phyloP scores from a whole-genome alignment of 306 rosid genomes.

The Cucumis melo region DNA sequence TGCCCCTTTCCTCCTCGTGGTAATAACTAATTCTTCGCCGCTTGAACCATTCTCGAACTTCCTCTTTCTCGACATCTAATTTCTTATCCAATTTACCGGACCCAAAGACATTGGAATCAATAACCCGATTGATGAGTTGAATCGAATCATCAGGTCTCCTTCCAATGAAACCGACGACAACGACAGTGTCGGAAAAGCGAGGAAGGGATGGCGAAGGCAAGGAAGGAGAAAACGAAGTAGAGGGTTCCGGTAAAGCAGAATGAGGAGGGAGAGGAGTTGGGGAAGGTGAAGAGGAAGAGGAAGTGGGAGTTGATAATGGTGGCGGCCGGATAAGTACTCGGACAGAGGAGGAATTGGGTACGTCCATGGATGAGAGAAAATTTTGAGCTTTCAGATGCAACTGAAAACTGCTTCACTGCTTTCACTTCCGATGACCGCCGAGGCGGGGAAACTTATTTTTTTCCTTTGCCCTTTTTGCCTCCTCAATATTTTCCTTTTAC shows the following conservation, averaged over 20 bases:
- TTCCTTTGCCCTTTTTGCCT: neutral
- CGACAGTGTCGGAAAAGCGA: conserved; percentile 47
- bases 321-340: conserved; percentile 69
- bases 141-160: conserved; percentile 35
- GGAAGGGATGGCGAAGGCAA: conserved; percentile 12
- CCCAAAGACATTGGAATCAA: conserved; percentile 70
- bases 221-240: conserved; percentile 9
- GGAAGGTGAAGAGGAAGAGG: conserved; percentile 13
- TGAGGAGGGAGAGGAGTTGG: conserved; percentile 17
- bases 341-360: conserved; percentile 25
- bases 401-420: neutral
- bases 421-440: neutral
- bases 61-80: conserved; percentile 35
- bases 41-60: conserved; percentile 48
- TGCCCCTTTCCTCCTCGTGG: conserved; percentile 48
- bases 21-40: conserved; percentile 55
- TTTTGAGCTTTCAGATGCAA: neutral
- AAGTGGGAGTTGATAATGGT: conserved; percentile 14
- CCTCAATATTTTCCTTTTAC: too few relatives aligned
- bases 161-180: conserved; percentile 71
- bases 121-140: conserved; percentile 59
- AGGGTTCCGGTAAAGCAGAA: conserved; percentile 17
- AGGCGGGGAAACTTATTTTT: neutral
- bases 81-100: conserved; percentile 45
- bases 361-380: conserved; percentile 21